A percentile compares a stretch with the other conserved stretches of the same genome.
Evolutionary conservation across 2,329 filamentous ascomycete genomes (phyloP).

Genomic region (Penicillium digitatum): DNA sequence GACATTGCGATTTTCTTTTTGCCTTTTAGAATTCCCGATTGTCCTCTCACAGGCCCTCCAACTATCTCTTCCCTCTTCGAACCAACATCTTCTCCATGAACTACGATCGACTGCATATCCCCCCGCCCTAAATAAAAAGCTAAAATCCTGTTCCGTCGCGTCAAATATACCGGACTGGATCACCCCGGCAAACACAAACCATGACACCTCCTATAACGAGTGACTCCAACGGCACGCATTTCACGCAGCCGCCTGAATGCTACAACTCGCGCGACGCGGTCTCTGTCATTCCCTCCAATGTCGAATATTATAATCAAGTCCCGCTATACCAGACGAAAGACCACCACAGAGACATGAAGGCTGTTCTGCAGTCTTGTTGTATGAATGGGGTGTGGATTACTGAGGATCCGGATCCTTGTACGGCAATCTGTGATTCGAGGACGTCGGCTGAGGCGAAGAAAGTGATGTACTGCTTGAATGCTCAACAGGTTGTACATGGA

Average conservation of each 20-base stretch:
- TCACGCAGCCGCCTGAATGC: slow-evolving; percentile 12
- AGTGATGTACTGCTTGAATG: slow-evolving; percentile 19
- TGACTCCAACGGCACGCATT: slow-evolving; percentile 2
- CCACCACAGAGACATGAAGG: slow-evolving; percentile 3
- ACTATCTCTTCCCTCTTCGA: neutral
- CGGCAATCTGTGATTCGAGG: slow-evolving; percentile 13
- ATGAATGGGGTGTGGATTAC: slow-evolving; percentile 8
- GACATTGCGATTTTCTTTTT: neutral
- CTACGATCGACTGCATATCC: neutral
- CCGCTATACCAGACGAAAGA: slow-evolving; percentile 14
- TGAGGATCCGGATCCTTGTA: slow-evolving; percentile 15
- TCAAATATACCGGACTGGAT: neutral
- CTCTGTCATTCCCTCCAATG: neutral
- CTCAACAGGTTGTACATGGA: slow-evolving; percentile 9
- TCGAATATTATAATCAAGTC: slow-evolving; percentile 14
- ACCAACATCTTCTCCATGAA: neutral
- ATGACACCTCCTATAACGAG: neutral
- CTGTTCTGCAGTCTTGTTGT: slow-evolving; percentile 14
- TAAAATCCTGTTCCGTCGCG: neutral
- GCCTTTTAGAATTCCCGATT: neutral
- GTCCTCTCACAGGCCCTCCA: neutral
- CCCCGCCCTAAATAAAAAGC: neutral
- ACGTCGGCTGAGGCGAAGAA: slow-evolving; percentile 3
- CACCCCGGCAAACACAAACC: neutral
- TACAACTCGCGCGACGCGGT: slow-evolving; percentile 9